Percentiles rank a stretch among this genome's conserved stretches.
phyloP scores from a whole-genome alignment of 768 basidiomycete genomes.

The Kwoniella europaea region DNA sequence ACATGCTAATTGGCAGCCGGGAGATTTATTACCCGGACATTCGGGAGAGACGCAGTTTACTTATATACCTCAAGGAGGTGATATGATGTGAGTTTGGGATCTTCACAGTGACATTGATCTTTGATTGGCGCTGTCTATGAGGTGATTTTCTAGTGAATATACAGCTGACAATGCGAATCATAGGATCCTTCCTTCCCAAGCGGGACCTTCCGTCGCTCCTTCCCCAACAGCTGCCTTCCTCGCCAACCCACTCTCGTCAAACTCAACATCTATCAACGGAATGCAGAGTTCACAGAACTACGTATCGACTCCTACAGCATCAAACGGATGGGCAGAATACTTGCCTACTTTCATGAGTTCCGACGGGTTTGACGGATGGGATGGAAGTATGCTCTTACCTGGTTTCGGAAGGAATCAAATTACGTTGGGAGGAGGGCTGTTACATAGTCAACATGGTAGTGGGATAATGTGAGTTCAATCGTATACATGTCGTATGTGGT shows the following conservation, averaged over 20 bases:
- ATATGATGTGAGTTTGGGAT: slow-evolving; percentile 49
- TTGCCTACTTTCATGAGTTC: slow-evolving; percentile 47
- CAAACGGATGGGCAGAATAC: slow-evolving; percentile 50
- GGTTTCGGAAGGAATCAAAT: slow-evolving; percentile 53
- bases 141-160: too few species aligned
- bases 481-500: neutral
- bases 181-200: slow-evolving; percentile 50
- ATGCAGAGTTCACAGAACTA: neutral
- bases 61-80: slow-evolving; percentile 52
- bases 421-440: slow-evolving; percentile 46
- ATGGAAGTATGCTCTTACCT: slow-evolving; percentile 53
- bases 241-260: slow-evolving; percentile 39
- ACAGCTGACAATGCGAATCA: too few species aligned
- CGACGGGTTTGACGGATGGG: slow-evolving; percentile 55
- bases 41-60: slow-evolving; percentile 41
- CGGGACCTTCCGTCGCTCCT: slow-evolving; percentile 43
- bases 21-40: slow-evolving; percentile 29
- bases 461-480: slow-evolving; percentile 53
- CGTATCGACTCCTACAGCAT: slow-evolving; percentile 21
- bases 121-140: slow-evolving; percentile 1
- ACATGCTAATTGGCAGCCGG: slow-evolving; percentile 31
- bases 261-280: neutral
- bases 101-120: neutral
- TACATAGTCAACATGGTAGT: slow-evolving; percentile 52
- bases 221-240: slow-evolving; percentile 37